A percentile compares a stretch with the other conserved stretches of the same genome.
These are phyloP conservation scores for Trametes hirsuta DNA, from an alignment of 1,284 basidiomycete species.

Conservation along the genomic window DNA sequence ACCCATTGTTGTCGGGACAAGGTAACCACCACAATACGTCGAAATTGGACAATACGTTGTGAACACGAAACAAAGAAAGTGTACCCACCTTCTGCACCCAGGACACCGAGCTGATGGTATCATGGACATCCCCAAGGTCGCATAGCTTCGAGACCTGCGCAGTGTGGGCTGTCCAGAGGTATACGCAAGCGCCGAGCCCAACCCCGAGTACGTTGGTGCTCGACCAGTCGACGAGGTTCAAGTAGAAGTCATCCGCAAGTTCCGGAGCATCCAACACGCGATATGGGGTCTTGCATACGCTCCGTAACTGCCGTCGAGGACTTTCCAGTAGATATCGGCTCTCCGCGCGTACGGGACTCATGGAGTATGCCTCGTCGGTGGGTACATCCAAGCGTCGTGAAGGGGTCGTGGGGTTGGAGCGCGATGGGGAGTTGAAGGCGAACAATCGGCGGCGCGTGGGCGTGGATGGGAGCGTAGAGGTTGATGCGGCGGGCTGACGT, in stretches of 20 bases:
- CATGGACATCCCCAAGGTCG: constrained; percentile 66
- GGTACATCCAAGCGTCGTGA: constrained; percentile 71
- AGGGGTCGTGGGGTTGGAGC: constrained; percentile 60
- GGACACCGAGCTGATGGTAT: constrained; percentile 83
- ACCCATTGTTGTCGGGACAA: neutral
- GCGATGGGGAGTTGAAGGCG: constrained; percentile 65
- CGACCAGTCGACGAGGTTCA: constrained; percentile 98
- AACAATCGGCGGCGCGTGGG: constrained; percentile 71
- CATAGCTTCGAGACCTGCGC: constrained; percentile 92
- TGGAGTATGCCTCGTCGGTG: constrained; percentile 86
- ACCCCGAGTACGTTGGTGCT: constrained; percentile 94
- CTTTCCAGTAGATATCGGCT: constrained; percentile 85
- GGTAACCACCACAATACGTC: neutral
- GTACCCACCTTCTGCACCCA: constrained; percentile 86
- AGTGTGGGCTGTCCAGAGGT: constrained; percentile 96
- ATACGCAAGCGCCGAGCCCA: constrained; percentile 90
- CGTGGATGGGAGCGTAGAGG: constrained; percentile 55
- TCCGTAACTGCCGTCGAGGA: constrained; percentile 80
- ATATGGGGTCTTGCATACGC: constrained; percentile 94
- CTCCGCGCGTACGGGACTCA: constrained; percentile 87
- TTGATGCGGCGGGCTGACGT: constrained; percentile 43
- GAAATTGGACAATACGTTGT: neutral
- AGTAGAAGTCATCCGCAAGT: constrained; percentile 96
- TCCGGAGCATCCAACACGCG: constrained; percentile 98
- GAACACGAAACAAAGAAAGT: neutral